These are phyloP conservation scores for Tylopilus felleus DNA, from an alignment of 768 basidiomycete species.

Conservation along the genomic window DNA sequence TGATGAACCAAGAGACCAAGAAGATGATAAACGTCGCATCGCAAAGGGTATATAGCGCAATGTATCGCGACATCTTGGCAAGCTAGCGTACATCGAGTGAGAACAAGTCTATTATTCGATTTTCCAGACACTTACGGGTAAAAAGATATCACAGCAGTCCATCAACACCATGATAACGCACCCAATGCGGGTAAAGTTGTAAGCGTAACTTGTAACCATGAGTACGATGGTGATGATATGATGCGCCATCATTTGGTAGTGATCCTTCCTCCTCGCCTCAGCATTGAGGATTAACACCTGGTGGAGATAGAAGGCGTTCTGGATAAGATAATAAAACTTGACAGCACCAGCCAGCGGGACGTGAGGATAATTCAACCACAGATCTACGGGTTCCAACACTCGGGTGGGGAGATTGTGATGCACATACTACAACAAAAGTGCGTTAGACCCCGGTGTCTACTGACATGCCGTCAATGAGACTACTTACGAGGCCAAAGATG, in stretches of 20 bases:
- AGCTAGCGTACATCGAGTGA: constrained; percentile 43
- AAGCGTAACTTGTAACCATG: constrained; percentile 72
- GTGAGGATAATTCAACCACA: constrained; percentile 86
- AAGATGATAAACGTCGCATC: constrained; percentile 79
- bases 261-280: constrained; percentile 89
- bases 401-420: constrained; percentile 67
- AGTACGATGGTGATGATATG: constrained; percentile 86
- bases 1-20: constrained; percentile 86
- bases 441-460: constrained; percentile 5
- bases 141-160: constrained; percentile 91
- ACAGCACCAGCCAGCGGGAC: constrained; percentile 70
- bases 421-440: constrained; percentile 59
- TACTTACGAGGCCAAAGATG: constrained; percentile 78
- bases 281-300: constrained; percentile 91
- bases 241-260: constrained; percentile 94
- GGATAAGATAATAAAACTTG: constrained; percentile 87
- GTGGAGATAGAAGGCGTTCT: constrained; percentile 87
- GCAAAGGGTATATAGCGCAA: constrained; percentile 59
- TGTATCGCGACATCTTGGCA: constrained; percentile 93
- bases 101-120: neutral
- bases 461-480: constrained; percentile 11
- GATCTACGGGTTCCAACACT: constrained; percentile 55
- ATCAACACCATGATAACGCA: constrained; percentile 87
- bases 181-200: constrained; percentile 85
- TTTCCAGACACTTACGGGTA: constrained; percentile 62